Base-by-base conservation (phyloP, 805 yeast genomes). In the Teunomyces barrocoloradensis region DNA sequence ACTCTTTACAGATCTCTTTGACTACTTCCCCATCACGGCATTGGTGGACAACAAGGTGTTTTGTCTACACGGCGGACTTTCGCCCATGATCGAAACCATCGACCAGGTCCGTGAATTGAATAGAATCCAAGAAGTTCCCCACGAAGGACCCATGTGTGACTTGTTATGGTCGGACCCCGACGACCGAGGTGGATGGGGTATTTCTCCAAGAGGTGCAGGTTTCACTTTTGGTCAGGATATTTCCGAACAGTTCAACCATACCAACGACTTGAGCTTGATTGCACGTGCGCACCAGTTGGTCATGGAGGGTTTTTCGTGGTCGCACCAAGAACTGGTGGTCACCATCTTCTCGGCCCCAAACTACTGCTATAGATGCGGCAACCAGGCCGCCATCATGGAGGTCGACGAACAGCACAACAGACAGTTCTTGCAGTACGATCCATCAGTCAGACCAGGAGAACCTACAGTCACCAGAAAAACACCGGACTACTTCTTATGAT, bases 101-200 rank as follows among this genome's bases (percentile, higher is more conserved):
- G 96, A 90, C 66, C 96, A 91, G 71, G 94, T 90, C 29, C 80
- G 96, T 64, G 94, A 86, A 60, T 75, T 90, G 56, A 89, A 89
- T 73, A 80, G 97, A 75, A 81, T 87, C 63, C 97, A 90, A 71
- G 97, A 90, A 72, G 96, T 91, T 42, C 97, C 97, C 35, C 97
- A 90, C 63, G 97, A 91, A 67, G 97, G 97, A 38, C 96, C 96
- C 53, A 89, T 91, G 96, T 91, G 97, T 72, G 97, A 91, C 66
- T 76, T 91, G 59, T 75, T 91, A 56, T 91, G 97, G 97, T 88
- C 96, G 3, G 97, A 91, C 68, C 97, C 97, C 25, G 97, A 91
- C 67, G 97, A 91, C 68, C 79, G 97, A 64, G 96, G 96, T 58
- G 97, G 96, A 59, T 91, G 97, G 97, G 96, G 96, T 53, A 88